phyloP scores from a whole-genome alignment of 2,329 filamentous ascomycete species.

The Zymoseptoria brevis region DNA sequence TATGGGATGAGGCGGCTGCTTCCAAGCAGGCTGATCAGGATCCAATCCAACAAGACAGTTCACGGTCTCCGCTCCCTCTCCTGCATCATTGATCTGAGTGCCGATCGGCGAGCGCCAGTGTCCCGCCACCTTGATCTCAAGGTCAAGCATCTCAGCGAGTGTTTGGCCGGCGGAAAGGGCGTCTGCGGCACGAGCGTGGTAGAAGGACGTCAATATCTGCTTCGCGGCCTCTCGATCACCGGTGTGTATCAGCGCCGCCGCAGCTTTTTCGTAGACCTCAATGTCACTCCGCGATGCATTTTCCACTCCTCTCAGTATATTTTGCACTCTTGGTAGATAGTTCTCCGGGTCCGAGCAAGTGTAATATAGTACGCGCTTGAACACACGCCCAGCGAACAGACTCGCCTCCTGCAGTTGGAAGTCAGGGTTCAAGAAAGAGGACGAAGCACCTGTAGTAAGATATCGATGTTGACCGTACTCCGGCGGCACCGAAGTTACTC shows the following conservation, averaged over 20 bases:
- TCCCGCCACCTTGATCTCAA: constrained; percentile 11
- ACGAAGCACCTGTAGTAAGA: constrained; percentile 28
- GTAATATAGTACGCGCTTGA: constrained; percentile 18
- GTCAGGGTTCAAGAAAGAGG: constrained; percentile 29
- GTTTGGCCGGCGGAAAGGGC: constrained; percentile 8
- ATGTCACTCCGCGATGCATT: constrained; percentile 10
- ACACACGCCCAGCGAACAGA: constrained; percentile 14
- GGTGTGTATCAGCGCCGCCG: constrained; percentile 7
- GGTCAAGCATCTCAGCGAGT: constrained; percentile 11
- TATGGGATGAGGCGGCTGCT: constrained; percentile 11
- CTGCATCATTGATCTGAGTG: constrained; percentile 26
- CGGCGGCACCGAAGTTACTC: constrained; percentile 25
- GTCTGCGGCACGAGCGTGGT: constrained; percentile 10
- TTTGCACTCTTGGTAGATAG: constrained; percentile 12
- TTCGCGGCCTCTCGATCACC: constrained; percentile 13
- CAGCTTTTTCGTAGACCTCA: constrained; percentile 11
- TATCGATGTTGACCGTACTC: constrained; percentile 32
- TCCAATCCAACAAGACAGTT: constrained; percentile 29
- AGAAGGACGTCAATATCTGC: constrained; percentile 12
- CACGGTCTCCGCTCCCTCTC: constrained; percentile 29
- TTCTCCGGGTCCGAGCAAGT: constrained; percentile 12
- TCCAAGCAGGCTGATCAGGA: constrained; percentile 17
- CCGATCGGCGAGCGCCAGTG: constrained; percentile 7
- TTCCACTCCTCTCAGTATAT: constrained; percentile 13
- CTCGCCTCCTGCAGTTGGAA: constrained; percentile 24